A percentile compares a stretch with the other conserved stretches of the same genome.
Evolutionary conservation across 192 early-diverging fungal genomes (phyloP).

Genomic region (Podochytrium sp.): DNA sequence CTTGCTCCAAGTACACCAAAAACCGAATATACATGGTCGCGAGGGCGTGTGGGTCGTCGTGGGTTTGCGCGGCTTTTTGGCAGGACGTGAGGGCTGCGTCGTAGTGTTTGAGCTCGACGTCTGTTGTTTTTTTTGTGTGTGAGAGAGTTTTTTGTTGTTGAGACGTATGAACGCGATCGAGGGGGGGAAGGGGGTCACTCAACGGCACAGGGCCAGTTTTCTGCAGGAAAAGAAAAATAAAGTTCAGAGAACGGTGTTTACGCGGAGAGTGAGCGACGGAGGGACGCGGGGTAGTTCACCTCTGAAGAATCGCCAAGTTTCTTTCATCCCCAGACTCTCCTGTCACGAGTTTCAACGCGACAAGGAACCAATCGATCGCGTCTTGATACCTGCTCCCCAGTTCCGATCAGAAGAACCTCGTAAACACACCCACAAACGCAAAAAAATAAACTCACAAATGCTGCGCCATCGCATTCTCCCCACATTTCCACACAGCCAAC

Average conservation of each 20-base stretch:
- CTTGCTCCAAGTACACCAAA: slow-evolving; percentile 23
- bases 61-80: too few species aligned
- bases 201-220: slow-evolving; percentile 17
- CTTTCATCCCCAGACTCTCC: slow-evolving; percentile 9
- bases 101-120: slow-evolving; percentile 12
- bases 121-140: too few species aligned
- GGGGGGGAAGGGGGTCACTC: background rate
- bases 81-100: slow-evolving; percentile 6
- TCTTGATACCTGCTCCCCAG: slow-evolving; percentile 19
- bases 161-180: background rate
- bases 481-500: slow-evolving; percentile 25
- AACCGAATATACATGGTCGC: slow-evolving; percentile 16
- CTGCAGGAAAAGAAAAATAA: too few species aligned
- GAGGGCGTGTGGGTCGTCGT: slow-evolving; percentile 1
- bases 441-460: slow-evolving; percentile 12
- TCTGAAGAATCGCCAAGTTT: background rate
- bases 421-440: background rate
- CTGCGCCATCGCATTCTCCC: slow-evolving; percentile 11
- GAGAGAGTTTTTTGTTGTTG: background rate
- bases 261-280: background rate
- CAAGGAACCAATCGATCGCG: slow-evolving; percentile 23
- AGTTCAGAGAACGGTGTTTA: background rate
- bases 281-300: background rate
- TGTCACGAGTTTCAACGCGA: slow-evolving; percentile 23
- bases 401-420: background rate